phyloP scores from a whole-genome alignment of 2,329 filamentous ascomycete genomes.

The Colletotrichum acutatum region DNA sequence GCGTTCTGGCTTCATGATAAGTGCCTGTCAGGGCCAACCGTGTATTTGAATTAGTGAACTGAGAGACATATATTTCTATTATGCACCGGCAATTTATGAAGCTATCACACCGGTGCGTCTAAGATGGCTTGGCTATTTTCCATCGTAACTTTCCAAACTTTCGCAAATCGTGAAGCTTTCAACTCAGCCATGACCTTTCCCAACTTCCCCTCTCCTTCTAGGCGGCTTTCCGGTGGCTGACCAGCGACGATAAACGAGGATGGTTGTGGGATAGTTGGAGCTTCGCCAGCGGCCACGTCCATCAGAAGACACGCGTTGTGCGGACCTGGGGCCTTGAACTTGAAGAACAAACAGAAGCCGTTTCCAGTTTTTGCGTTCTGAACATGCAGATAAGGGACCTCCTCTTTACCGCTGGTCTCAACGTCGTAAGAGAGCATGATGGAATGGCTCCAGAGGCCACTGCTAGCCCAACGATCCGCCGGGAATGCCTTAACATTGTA shows the following conservation, averaged over 20 bases:
- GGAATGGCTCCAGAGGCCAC: background rate
- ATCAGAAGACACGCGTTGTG: background rate
- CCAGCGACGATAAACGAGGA: background rate
- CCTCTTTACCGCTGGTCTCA: background rate
- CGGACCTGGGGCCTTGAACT: background rate
- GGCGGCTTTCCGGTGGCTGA: background rate
- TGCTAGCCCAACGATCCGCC: background rate
- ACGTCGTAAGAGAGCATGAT: background rate
- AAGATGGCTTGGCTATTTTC: background rate
- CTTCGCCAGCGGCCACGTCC: background rate
- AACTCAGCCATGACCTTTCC: background rate
- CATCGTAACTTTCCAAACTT: background rate
- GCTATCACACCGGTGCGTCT: background rate
- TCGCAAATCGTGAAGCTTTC: background rate
- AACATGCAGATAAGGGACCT: background rate
- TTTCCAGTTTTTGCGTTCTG: background rate
- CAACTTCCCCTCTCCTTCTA: background rate
- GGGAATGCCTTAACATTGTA: background rate
- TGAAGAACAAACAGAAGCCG: background rate
- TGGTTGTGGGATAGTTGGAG: background rate
- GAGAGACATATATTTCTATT: no score
- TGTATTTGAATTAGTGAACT: no score
- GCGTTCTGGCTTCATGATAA: no score
- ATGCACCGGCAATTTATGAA: no score
- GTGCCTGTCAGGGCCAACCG: no score